Conservation (phyloP, 768 basidiomycete genomes). For the Lactarius quietus region DNA sequence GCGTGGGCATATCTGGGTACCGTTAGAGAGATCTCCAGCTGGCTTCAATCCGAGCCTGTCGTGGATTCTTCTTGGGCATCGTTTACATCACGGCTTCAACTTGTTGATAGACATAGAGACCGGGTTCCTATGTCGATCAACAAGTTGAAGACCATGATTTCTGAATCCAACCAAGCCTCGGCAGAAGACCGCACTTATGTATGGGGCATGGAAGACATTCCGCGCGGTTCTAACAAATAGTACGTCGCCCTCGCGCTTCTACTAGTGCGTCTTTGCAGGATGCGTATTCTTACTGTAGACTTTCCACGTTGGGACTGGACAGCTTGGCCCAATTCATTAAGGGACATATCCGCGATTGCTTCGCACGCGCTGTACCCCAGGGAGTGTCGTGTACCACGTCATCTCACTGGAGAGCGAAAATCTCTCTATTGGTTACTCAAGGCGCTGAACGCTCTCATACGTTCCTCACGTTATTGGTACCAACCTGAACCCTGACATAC, state of each 20-base stretch:
- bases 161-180: not conserved
- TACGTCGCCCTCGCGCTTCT: conserved; percentile 1
- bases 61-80: not conserved
- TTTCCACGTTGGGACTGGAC: not conserved
- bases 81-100: too few relatives aligned
- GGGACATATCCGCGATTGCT: not conserved
- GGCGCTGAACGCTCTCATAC: not conserved
- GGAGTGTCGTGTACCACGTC: not conserved
- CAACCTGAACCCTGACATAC: not conserved
- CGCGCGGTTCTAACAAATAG: not conserved
- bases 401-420: not conserved
- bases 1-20: not conserved
- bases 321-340: not conserved
- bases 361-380: not conserved
- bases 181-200: not conserved
- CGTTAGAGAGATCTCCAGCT: not conserved
- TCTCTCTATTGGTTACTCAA: not conserved
- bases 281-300: not conserved
- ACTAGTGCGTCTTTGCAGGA: conserved; percentile 1
- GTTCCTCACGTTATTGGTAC: not conserved
- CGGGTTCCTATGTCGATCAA: not conserved
- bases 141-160: not conserved
- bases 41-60: not conserved
- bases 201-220: not conserved
- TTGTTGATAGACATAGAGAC: too few relatives aligned